Evolutionary conservation across 345 rosid genomes (phyloP).

Genomic region (Citrus unshiu): DNA sequence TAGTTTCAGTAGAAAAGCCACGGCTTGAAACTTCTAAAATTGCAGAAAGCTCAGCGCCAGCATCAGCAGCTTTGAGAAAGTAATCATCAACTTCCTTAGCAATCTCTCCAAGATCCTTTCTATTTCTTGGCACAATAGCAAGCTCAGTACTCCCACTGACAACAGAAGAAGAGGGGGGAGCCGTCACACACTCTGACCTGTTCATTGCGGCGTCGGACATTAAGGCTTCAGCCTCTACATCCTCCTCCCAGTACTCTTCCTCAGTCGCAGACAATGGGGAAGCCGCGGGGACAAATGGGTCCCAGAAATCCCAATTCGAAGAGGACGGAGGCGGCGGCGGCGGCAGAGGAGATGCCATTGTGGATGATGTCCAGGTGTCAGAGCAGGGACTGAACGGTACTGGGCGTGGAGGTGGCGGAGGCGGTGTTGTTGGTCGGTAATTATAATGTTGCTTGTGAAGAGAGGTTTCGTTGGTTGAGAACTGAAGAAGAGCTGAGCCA

Average conservation of each 20-base stretch:
- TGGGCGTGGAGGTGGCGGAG: conserved; percentile 20
- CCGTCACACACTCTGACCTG: conserved; percentile 38
- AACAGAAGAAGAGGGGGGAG: conserved; percentile 49
- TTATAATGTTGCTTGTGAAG: conserved; percentile 47
- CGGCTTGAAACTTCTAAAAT: conserved; percentile 64
- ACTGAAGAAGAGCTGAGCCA: conserved; percentile 75
- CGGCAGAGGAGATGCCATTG: conserved; percentile 46
- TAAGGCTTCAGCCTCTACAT: conserved; percentile 33
- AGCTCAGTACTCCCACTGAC: conserved; percentile 71
- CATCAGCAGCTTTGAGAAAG: conserved; percentile 76
- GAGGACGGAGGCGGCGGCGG: conserved; percentile 67
- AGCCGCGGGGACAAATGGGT: conserved; percentile 65
- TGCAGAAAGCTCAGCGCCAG: conserved; percentile 61
- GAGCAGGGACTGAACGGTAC: conserved; percentile 70
- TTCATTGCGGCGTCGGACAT: conserved; percentile 35
- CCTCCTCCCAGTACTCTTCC: conserved; percentile 70
- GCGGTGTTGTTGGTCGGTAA: conserved; percentile 23
- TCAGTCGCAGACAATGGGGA: conserved; percentile 49
- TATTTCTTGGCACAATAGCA: conserved; percentile 78
- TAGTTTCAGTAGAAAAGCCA: conserved; percentile 39
- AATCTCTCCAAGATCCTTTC: conserved; percentile 82
- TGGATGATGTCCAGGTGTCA: conserved; percentile 73
- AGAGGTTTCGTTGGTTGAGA: conserved; percentile 64
- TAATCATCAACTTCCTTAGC: conserved; percentile 91
- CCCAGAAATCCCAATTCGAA: conserved; percentile 94